Percentiles rank a stretch among this genome's conserved stretches.
These are phyloP conservation scores for Aristolochia fimbriata DNA, from an alignment of 164 flowering plant species.

Conservation along the genomic window DNA sequence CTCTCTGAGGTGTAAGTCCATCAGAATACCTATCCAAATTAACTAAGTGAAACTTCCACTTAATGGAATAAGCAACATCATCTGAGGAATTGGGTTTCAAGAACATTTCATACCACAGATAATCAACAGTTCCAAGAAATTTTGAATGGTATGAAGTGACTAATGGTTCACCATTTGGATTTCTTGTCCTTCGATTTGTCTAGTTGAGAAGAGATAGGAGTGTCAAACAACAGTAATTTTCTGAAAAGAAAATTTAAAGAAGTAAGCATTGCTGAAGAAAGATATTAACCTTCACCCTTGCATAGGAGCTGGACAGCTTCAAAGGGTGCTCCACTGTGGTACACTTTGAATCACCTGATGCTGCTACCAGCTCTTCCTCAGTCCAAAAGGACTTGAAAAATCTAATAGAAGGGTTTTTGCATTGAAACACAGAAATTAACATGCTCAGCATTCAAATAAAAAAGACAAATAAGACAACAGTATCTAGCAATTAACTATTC, in stretches of 20 bases:
- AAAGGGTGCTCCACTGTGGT: slow-evolving; percentile 35
- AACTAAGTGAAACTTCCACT: neutral
- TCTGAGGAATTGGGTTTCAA: neutral
- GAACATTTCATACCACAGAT: slow-evolving; percentile 38
- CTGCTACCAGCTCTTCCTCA: slow-evolving; percentile 41
- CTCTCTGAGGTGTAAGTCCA: slow-evolving; percentile 40
- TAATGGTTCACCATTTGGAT: slow-evolving; percentile 47
- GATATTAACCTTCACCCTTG: slow-evolving; percentile 32
- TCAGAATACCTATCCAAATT: slow-evolving; percentile 37
- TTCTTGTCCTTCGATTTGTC: slow-evolving; percentile 38
- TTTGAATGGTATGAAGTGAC: slow-evolving; percentile 65
- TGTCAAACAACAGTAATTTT: neutral
- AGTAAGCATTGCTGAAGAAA: neutral
- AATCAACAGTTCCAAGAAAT: slow-evolving; percentile 71
- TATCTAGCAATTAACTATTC: too few relatives aligned
- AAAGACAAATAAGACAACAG: too few relatives aligned
- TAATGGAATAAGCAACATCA: neutral
- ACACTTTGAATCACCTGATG: slow-evolving; percentile 33
- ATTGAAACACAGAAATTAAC: neutral
- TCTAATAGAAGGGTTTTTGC: slow-evolving; percentile 9
- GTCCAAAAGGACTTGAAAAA: slow-evolving; percentile 31
- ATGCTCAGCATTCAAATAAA: too few relatives aligned
- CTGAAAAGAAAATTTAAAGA: neutral
- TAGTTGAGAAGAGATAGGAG: slow-evolving; percentile 7
- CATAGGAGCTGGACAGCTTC: slow-evolving; percentile 50